These are phyloP conservation scores for Plasmodium malariae DNA, from an alignment of 169 alveolate genomes.

Conservation along the genomic window DNA sequence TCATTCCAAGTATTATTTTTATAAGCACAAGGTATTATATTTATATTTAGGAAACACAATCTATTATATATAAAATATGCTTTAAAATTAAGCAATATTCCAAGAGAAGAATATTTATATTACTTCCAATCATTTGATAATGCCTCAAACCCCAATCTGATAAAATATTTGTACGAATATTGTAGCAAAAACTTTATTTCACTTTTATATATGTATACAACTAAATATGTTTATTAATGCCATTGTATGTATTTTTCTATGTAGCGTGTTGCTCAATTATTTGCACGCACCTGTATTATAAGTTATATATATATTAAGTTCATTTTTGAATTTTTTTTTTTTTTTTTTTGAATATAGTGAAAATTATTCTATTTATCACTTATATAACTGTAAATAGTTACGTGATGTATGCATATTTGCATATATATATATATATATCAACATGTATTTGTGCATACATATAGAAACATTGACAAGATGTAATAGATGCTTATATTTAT, in stretches of 20 bases:
- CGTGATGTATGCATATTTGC: too few species aligned
- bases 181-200: not conserved
- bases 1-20: too few species aligned
- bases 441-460: not conserved
- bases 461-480: not conserved
- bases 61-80: too few species aligned
- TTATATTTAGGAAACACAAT: too few species aligned
- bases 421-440: slow-evolving; percentile 9
- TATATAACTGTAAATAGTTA: too few species aligned
- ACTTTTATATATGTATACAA: not conserved
- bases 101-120: not conserved
- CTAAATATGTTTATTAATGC: too few species aligned
- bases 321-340: not conserved
- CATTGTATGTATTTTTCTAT: too few species aligned
- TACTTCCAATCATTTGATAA: not conserved
- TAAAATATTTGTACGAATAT: slow-evolving; percentile 1
- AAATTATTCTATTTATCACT: not conserved
- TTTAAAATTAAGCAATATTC: too few species aligned
- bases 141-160: not conserved
- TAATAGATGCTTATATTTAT: not conserved
- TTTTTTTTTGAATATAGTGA: not conserved
- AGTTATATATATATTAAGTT: too few species aligned
- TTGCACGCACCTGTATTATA: slow-evolving; percentile 16
- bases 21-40: too few species aligned
- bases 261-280: too few species aligned